Conservation (phyloP, 257 asterid species). For the Ilex asprella region DNA sequence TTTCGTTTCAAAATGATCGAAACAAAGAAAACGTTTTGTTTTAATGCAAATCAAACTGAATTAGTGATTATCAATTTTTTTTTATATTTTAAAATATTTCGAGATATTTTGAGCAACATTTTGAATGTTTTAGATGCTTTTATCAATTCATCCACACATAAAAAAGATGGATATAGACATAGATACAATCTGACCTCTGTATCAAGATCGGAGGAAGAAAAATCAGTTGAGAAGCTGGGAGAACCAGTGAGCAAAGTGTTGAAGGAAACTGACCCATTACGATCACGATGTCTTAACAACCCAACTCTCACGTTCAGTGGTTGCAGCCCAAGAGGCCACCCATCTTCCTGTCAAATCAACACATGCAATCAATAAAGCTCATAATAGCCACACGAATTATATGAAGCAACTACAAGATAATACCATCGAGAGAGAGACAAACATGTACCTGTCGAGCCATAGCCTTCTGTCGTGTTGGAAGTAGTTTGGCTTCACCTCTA, state of each 20-base stretch:
- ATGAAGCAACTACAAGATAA: neutral
- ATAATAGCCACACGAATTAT: neutral
- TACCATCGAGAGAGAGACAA: no score
- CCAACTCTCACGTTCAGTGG: slow-evolving; percentile 53
- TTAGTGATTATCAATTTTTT: no score
- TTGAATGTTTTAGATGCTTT: no score
- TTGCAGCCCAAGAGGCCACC: slow-evolving; percentile 79
- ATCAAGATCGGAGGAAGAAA: slow-evolving; percentile 79
- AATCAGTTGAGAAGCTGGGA: slow-evolving; percentile 37
- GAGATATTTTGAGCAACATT: no score
- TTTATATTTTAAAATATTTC: no score
- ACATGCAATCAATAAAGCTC: neutral
- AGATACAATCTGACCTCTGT: slow-evolving; percentile 36
- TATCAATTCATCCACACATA: no score
- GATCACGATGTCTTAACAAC: slow-evolving; percentile 33
- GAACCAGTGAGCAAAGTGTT: slow-evolving; percentile 52
- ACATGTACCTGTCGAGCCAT: slow-evolving; percentile 44
- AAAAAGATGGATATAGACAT: no score
- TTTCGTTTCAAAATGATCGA: no score
- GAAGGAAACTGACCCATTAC: slow-evolving; percentile 55
- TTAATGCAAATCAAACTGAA: no score
- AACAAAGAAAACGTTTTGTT: no score
- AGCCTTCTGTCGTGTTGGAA: slow-evolving; percentile 2
- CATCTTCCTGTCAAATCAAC: slow-evolving; percentile 45
- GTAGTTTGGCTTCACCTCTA: neutral